A percentile compares a stretch with the other conserved stretches of the same genome.
These are phyloP conservation scores for Fraxinus latifolia DNA, from an alignment of 305 asterid species.

Conservation along the genomic window DNA sequence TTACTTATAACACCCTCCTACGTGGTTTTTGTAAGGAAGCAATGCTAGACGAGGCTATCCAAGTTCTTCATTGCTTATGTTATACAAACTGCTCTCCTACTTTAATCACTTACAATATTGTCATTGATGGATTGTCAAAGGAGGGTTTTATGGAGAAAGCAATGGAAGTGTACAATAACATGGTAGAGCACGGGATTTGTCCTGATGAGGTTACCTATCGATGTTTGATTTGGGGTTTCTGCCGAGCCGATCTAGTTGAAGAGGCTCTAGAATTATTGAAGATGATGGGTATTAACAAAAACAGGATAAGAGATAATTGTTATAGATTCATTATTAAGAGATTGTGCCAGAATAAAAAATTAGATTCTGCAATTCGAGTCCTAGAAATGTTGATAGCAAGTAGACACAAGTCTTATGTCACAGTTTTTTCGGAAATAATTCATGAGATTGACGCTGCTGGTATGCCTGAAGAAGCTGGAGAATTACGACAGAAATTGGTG, in stretches of 20 bases:
- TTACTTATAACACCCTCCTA: slow-evolving; percentile 77
- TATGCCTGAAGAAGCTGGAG: slow-evolving; percentile 60
- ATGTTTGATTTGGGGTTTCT: slow-evolving; percentile 79
- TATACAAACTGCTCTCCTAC: slow-evolving; percentile 50
- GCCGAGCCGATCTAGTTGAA: slow-evolving; percentile 66
- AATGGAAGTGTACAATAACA: slow-evolving; percentile 55
- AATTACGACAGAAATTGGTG: slow-evolving; percentile 46
- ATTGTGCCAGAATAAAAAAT: slow-evolving; percentile 55
- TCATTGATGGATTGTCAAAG: slow-evolving; percentile 74
- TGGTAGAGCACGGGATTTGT: slow-evolving; percentile 48
- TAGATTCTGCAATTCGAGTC: slow-evolving; percentile 57
- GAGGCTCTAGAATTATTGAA: slow-evolving; percentile 65
- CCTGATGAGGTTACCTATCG: slow-evolving; percentile 82
- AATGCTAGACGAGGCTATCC: slow-evolving; percentile 60
- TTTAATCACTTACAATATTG: slow-evolving; percentile 65
- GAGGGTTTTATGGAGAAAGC: slow-evolving; percentile 66
- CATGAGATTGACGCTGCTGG: slow-evolving; percentile 63
- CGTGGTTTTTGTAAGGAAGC: slow-evolving; percentile 64
- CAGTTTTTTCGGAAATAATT: slow-evolving; percentile 41
- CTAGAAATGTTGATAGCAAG: slow-evolving; percentile 54
- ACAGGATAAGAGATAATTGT: slow-evolving; percentile 60
- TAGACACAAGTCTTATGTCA: slow-evolving; percentile 33
- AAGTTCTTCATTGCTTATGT: slow-evolving; percentile 43
- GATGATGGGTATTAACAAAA: slow-evolving; percentile 41
- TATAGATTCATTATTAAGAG: slow-evolving; percentile 63